Percentiles rank a stretch among this genome's conserved stretches.
phyloP scores from a whole-genome alignment of 345 rosid genomes.

The Microthlaspi erraticum region DNA sequence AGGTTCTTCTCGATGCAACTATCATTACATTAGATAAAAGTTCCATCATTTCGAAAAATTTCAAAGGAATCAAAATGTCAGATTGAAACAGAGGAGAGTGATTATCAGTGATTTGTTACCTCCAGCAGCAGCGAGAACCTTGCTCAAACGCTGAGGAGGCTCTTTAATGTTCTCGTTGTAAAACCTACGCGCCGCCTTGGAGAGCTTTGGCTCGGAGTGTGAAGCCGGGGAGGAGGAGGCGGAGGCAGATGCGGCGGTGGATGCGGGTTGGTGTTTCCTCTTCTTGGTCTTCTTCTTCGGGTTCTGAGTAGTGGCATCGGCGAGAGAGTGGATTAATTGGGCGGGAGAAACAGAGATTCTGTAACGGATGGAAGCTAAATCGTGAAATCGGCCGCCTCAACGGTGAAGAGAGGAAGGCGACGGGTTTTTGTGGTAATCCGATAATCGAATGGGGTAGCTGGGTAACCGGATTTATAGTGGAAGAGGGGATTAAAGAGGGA shows the following conservation, averaged over 20 bases:
- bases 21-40: neutral
- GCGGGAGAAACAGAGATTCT: too few relatives aligned
- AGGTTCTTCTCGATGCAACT: slow-evolving; percentile 91
- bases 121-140: slow-evolving; percentile 95
- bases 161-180: slow-evolving; percentile 82
- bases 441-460: too few relatives aligned
- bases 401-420: too few relatives aligned
- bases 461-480: too few relatives aligned
- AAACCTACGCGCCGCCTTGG: slow-evolving; percentile 88
- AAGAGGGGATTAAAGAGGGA: too few relatives aligned
- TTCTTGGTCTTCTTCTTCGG: slow-evolving; percentile 57
- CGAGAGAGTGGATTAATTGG: slow-evolving; percentile 60
- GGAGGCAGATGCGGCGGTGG: neutral
- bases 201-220: slow-evolving; percentile 48
- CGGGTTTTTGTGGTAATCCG: too few relatives aligned
- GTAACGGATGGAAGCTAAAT: too few relatives aligned
- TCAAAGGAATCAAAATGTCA: neutral
- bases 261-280: slow-evolving; percentile 23
- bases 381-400: too few relatives aligned
- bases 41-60: slow-evolving; percentile 1
- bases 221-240: slow-evolving; percentile 6
- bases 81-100: neutral
- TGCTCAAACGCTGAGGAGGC: slow-evolving; percentile 77
- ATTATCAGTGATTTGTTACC: slow-evolving; percentile 55
- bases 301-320: slow-evolving; percentile 65